Conservation (phyloP, 139 green algal species). For the Tetradesmus obliquus region DNA sequence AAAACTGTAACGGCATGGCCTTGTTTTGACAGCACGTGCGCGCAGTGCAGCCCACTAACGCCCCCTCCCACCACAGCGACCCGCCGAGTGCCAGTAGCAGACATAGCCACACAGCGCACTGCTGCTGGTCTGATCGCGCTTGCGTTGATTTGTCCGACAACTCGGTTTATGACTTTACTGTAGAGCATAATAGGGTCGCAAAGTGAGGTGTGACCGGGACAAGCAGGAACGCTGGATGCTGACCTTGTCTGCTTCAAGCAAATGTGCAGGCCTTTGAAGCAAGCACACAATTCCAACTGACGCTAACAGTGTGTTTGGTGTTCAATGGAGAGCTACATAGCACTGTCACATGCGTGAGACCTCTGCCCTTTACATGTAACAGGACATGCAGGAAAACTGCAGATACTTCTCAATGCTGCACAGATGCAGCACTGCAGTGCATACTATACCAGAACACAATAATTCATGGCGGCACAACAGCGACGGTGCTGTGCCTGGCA, state of each 20-base stretch:
- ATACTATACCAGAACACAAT: not conserved
- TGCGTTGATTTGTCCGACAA: not conserved
- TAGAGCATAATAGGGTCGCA: not conserved
- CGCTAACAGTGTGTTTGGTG: too few species aligned
- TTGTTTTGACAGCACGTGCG: constrained; percentile 8
- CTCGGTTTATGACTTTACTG: not conserved
- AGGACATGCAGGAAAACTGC: too few species aligned
- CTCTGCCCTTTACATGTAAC: too few species aligned
- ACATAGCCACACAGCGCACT: not conserved
- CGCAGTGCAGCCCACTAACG: constrained; percentile 41
- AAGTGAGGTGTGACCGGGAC: not conserved
- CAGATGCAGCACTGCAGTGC: not conserved
- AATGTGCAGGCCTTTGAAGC: too few species aligned
- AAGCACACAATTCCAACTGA: not conserved
- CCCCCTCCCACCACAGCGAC: constrained; percentile 46
- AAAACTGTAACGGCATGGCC: constrained; percentile 42
- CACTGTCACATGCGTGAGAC: too few species aligned
- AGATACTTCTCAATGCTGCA: too few species aligned
- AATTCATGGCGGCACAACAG: too few species aligned
- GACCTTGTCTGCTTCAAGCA: not conserved
- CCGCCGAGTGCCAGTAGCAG: not conserved
- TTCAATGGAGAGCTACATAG: too few species aligned
- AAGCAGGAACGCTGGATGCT: not conserved
- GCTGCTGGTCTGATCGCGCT: not conserved
- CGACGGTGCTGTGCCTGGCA: too few species aligned